Evolutionary conservation across 495 filamentous ascomycete species (phyloP).

Genomic region (Rhizodiscina lignyota): DNA sequence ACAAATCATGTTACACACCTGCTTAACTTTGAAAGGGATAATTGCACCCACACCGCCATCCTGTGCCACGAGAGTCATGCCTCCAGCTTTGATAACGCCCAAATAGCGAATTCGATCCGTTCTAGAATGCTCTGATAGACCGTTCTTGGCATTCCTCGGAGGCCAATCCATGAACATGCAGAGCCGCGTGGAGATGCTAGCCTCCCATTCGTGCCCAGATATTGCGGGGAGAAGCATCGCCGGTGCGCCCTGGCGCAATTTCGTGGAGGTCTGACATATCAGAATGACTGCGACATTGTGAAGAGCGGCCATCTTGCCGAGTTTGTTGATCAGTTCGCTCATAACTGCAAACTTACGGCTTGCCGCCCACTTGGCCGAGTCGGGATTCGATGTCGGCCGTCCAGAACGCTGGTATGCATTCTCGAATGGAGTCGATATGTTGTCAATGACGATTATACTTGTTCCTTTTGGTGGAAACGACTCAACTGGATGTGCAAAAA

Average conservation of each 20-base stretch:
- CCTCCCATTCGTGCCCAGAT: slow-evolving; percentile 53
- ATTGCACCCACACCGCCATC: slow-evolving; percentile 15
- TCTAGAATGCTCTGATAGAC: slow-evolving; percentile 7
- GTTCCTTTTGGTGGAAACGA: slow-evolving; percentile 42
- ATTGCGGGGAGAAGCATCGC: slow-evolving; percentile 59
- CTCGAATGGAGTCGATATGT: slow-evolving; percentile 55
- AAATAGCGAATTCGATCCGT: too few species aligned
- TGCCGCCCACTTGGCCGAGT: slow-evolving; percentile 35
- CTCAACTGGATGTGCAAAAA: slow-evolving; percentile 45
- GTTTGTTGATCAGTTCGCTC: slow-evolving; percentile 33
- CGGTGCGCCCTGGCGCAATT: slow-evolving; percentile 33
- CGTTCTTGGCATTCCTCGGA: slow-evolving; percentile 10
- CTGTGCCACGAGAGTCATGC: slow-evolving; percentile 16
- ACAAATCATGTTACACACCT: slow-evolving; percentile 11
- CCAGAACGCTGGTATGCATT: slow-evolving; percentile 47
- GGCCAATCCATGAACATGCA: slow-evolving; percentile 54
- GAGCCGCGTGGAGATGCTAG: slow-evolving; percentile 44
- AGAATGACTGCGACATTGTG: slow-evolving; percentile 50
- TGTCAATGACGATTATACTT: slow-evolving; percentile 58
- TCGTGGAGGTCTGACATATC: slow-evolving; percentile 55
- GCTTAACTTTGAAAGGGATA: slow-evolving; percentile 14
- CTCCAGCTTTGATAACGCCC: slow-evolving; percentile 11
- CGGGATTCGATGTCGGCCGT: slow-evolving; percentile 19
- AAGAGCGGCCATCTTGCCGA: slow-evolving; percentile 53
- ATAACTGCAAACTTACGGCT: slow-evolving; percentile 46